Base-by-base conservation (phyloP, 2,329 filamentous ascomycete species). In the Xylariaceae sp. region DNA sequence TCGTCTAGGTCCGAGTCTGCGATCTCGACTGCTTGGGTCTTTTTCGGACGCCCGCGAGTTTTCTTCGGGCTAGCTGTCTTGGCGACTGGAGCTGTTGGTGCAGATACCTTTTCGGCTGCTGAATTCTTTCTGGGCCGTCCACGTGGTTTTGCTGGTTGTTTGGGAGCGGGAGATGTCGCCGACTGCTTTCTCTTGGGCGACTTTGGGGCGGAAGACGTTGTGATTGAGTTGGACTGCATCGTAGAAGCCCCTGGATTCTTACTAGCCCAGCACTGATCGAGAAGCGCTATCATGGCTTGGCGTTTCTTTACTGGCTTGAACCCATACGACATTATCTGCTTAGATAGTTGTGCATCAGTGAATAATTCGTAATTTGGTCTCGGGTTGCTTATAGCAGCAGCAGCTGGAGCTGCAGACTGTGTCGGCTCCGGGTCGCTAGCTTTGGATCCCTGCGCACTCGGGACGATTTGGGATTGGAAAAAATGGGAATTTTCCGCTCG, bases 241-340 rank as follows among this genome's bases (percentile, higher is more conserved):
- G 44, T 43, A 7, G 60, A 50, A 32, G 50, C n/a, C 20, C 57
- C 45, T 50, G 46, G 64, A 19, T 79, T 73, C 67, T 85, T 85
- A 54, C 84, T 85, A 61, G 82, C 74, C 88, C 89, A 92, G 70
- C 90, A 92, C 66, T 86, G 82, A 49, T 89, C 77, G 12, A 93
- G 75, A 10, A 91, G 72, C 1, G 83, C 77, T 57, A 93, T 86
- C 87, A 90, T 91, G 7, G 84, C 84, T 47, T 81, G 78, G 18
- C 89, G 81, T 52, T 78, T 84, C 68, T 87, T 90, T 26, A 92
- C 76, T 1, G 86, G 77, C 67, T 92, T 93, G 73, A 93, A 92
- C 0, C 88, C 88, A 65, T 86, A 91, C 0, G 78, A 77, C 4
- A 80, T 75, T 44, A 93, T 75, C 65, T 88, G 81, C 53, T 79